Base-by-base conservation (phyloP, 192 early-diverging fungal genomes). In the Podila epigama region DNA sequence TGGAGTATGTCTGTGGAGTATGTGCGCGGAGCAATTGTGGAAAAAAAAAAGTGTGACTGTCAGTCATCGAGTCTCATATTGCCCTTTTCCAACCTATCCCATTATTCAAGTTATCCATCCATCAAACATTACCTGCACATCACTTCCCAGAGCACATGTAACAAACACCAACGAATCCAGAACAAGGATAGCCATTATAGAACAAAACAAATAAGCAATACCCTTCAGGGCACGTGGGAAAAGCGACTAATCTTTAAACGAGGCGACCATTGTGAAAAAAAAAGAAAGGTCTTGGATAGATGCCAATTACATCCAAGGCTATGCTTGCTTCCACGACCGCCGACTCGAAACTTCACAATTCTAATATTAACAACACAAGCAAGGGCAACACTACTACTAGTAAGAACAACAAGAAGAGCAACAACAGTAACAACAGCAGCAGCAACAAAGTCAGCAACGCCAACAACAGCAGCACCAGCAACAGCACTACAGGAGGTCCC, bases 331-430 rank as follows among this genome's bases (percentile, higher is more conserved):
- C 58, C 36, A 31, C 53, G 40, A 53, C 40, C 39, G 63, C 37
- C 51, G 69, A 66, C 34, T 66, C 44, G 50, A 60, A 58, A 55
- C 67, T 51, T 39, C 36, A 25, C 50, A 61, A 29, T 60, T 59
- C 10, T 31, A 68, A 63, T 36, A 44, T n/a, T 33, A 55, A 31
- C 51, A 55, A 9, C 32, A 40, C n/a, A 22, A 35, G 32, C 32
- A 18, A 41, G 18, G 50, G 15, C 68, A 42, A 28, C 32, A 42
- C 66, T 3, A 35, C 60, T 20, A 48, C 64, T 22, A 36, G 36
- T 42, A 62, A 51, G 34, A 50, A 52, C n/a, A 58, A 58, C 55
- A 68, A 65, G 51, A 40, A 66, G 1, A 61, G 41, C 50, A 53
- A 67, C 22, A 56, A 41, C 8, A 65, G 37, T 56, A 64, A 37